phyloP scores from a whole-genome alignment of 2,329 filamentous ascomycete genomes.

The Penicillium sumatraense region DNA sequence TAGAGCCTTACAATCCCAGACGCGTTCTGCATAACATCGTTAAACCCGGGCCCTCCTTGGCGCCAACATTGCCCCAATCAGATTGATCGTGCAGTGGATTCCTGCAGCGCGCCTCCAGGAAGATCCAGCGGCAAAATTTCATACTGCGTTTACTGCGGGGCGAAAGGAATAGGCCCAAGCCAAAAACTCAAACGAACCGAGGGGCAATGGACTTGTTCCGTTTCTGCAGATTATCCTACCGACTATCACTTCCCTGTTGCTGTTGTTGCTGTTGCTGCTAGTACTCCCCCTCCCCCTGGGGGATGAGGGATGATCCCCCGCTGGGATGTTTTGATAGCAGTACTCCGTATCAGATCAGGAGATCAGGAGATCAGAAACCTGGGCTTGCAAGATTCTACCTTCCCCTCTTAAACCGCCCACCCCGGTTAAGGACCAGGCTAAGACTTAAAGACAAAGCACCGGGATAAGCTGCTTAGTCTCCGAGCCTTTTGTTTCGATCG shows the following conservation, averaged over 20 bases:
- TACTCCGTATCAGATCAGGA: not conserved
- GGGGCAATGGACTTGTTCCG: constrained; percentile 1
- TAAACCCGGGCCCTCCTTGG: constrained; percentile 22
- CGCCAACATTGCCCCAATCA: constrained; percentile 20
- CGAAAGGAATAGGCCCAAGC: constrained; percentile 10
- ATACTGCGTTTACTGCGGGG: constrained; percentile 25
- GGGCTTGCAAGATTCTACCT: no score
- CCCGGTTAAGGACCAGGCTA: not conserved
- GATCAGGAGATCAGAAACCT: no score
- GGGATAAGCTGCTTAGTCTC: constrained; percentile 10
- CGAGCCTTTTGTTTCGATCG: constrained; percentile 21
- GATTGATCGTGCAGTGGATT: constrained; percentile 22
- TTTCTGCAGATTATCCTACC: not conserved
- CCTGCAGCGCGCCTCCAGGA: constrained; percentile 33
- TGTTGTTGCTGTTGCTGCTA: no score
- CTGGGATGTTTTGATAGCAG: not conserved
- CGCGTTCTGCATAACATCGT: constrained; percentile 37
- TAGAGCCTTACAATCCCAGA: constrained; percentile 18
- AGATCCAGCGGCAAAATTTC: constrained; percentile 21
- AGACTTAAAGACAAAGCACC: not conserved
- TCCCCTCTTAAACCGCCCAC: not conserved
- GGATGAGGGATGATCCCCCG: no score
- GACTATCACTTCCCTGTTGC: not conserved
- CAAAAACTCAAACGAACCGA: constrained; percentile 19
- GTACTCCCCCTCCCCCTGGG: no score